Conservation (phyloP, 2,329 filamentous ascomycete species). For the Xylariaceae sp. region DNA sequence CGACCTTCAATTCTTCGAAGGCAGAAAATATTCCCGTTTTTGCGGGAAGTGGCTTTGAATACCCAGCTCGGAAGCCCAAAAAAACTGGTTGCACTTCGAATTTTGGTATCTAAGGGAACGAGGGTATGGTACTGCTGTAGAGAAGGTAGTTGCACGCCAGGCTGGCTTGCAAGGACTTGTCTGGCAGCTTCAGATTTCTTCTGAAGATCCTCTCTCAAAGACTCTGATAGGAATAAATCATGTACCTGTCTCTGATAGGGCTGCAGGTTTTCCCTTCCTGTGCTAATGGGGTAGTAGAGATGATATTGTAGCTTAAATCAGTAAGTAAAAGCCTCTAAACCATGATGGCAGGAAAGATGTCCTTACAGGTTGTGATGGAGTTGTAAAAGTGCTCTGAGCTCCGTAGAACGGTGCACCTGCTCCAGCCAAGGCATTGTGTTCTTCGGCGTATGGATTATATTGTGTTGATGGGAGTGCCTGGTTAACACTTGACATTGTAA, state of each 20-base stretch:
- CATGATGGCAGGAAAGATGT: conserved; percentile 1
- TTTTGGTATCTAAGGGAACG: conserved; percentile 81
- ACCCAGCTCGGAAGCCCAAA: conserved; percentile 93
- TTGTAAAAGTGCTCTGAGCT: conserved; percentile 53
- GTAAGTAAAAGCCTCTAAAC: conserved; percentile 22
- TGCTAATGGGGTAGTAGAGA: conserved; percentile 84
- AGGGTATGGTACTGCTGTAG: conserved; percentile 92
- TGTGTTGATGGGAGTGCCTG: conserved; percentile 55
- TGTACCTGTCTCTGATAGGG: conserved; percentile 85
- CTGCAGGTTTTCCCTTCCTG: conserved; percentile 72
- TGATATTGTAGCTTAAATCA: conserved; percentile 77
- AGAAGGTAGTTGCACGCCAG: conserved; percentile 63
- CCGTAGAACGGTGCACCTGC: conserved; percentile 69
- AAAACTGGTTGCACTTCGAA: conserved; percentile 74
- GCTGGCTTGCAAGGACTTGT: conserved; percentile 78
- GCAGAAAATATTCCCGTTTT: conserved; percentile 87
- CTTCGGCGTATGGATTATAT: conserved; percentile 78
- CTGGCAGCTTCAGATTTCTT: conserved; percentile 84
- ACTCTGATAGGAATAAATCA: conserved; percentile 90
- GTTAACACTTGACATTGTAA: conserved; percentile 59
- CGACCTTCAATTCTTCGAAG: conserved; percentile 80
- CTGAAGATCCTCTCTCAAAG: conserved; percentile 83
- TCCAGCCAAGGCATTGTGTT: conserved; percentile 60
- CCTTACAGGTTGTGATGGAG: conserved; percentile 63
- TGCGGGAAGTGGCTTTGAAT: conserved; percentile 89